Conservation (phyloP, 2,329 filamentous ascomycete genomes). For the Trichoderma sp. region DNA sequence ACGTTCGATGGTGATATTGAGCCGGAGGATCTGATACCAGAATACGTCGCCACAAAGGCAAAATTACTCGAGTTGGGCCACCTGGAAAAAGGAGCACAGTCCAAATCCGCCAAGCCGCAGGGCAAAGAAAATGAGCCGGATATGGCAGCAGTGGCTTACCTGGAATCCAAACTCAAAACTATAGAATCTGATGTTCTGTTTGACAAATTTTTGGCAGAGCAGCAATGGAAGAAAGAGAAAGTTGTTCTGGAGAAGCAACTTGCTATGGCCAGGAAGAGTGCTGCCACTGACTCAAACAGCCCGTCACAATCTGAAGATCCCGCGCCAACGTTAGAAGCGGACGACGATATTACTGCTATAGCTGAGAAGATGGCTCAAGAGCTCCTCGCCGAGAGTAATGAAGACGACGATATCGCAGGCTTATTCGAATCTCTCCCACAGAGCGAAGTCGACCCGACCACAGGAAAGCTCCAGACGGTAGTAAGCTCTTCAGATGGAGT, state of each 20-base stretch:
- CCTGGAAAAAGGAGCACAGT: slow-evolving; percentile 25
- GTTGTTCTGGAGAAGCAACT: slow-evolving; percentile 64
- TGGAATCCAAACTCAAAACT: slow-evolving; percentile 71
- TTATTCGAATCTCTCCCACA: slow-evolving; percentile 64
- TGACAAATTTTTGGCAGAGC: slow-evolving; percentile 65
- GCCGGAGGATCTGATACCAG: slow-evolving; percentile 71
- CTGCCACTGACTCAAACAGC: neutral
- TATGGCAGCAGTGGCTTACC: slow-evolving; percentile 57
- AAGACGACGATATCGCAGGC: slow-evolving; percentile 48
- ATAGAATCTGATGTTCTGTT: slow-evolving; percentile 80
- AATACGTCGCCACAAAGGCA: slow-evolving; percentile 74
- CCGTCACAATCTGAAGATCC: slow-evolving; percentile 37
- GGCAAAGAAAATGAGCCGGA: slow-evolving; percentile 33
- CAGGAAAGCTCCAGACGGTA: slow-evolving; percentile 59
- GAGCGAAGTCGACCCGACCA: slow-evolving; percentile 58
- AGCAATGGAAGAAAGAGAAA: slow-evolving; percentile 62
- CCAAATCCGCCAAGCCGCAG: slow-evolving; percentile 23
- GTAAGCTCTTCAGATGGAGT: slow-evolving; percentile 54
- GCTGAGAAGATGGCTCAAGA: slow-evolving; percentile 61
- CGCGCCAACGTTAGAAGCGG: slow-evolving; percentile 43
- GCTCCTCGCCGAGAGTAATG: slow-evolving; percentile 50
- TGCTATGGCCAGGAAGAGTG: slow-evolving; percentile 46
- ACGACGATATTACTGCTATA: slow-evolving; percentile 41
- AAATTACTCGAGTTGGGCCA: slow-evolving; percentile 59
- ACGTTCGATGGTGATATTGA: slow-evolving; percentile 70